A percentile compares a stretch with the other conserved stretches of the same genome.
Conservation (phyloP, 345 rosid species). For the Durio zibethinus region DNA sequence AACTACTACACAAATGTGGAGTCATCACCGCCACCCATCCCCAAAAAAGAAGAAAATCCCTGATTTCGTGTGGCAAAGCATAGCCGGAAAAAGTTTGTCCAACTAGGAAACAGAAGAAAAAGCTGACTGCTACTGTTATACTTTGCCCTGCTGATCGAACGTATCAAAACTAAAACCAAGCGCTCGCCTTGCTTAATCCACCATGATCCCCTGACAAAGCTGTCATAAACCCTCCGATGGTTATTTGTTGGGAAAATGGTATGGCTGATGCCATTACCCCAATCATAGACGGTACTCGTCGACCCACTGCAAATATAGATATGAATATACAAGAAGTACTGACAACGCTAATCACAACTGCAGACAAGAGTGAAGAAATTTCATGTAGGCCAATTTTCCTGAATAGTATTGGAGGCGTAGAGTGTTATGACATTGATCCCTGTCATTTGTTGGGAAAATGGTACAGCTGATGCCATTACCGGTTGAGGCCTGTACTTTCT, state of each 20-base stretch:
- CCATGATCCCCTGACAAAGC: constrained; percentile 55
- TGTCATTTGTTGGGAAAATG: constrained; percentile 66
- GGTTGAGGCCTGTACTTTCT: constrained; percentile 62
- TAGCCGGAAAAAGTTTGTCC: constrained; percentile 51
- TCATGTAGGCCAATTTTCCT: constrained; percentile 63
- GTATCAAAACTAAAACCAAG: constrained; percentile 40
- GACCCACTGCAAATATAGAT: constrained; percentile 56
- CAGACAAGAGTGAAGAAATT: constrained; percentile 57
- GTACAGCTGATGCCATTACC: constrained; percentile 59
- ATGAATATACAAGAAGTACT: constrained; percentile 38
- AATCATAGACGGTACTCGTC: constrained; percentile 41
- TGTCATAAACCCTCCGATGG: constrained; percentile 42
- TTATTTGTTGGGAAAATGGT: no score
- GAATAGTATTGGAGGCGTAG: constrained; percentile 68
- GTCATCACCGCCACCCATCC: constrained; percentile 53
- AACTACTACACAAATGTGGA: constrained; percentile 32
- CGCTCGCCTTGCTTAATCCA: constrained; percentile 29
- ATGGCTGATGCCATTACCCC: no score
- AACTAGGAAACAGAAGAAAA: constrained; percentile 44
- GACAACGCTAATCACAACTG: constrained; percentile 46
- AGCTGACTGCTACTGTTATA: constrained; percentile 46
- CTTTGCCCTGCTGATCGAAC: constrained; percentile 59
- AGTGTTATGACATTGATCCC: constrained; percentile 69
- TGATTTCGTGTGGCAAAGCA: constrained; percentile 55
- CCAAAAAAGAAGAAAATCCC: constrained; percentile 62